Evolutionary conservation across 2,329 filamentous ascomycete genomes (phyloP), one percentile per base, ranked within the genome.

Genomic region (Alternaria infectoria): DNA sequence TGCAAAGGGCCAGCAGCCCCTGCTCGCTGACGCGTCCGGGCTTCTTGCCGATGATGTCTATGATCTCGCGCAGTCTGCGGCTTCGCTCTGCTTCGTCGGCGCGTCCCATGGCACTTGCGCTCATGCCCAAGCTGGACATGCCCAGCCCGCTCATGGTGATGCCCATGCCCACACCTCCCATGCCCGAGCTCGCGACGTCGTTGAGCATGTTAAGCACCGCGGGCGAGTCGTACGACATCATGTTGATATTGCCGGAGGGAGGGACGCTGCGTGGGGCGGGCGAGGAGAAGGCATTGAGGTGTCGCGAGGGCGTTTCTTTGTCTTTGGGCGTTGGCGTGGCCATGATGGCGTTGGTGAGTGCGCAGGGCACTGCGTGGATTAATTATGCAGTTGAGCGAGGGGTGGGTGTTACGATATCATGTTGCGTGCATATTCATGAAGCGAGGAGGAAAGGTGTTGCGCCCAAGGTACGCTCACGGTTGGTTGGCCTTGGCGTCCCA

Each of bases 1-100:
- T 86, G 9, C 89, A 90, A 28, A 95, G 81, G 57, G 91, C 85
- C 76, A 91, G 89, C n/a, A 96, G 83, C 3, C 91, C 91, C 28
- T 91, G 88, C 72, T 92, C 90, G 69, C 91, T 92, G 40, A 95
- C 88, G 44, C 89, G 82, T 5, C 90, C 90, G 66, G 89, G 91
- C 73, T 86, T 90, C 65, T 85, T 87, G 15, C 87, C 89, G 61
- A 94, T 89, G 69, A 82, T 89, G 46, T 88, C 87, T 67, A 93
- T 88, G 12, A 87, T 91, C 59, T 82, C 83, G 47, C 88, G 89
- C 32, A 85, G 88, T 56, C 82, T 82, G 52, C 81, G 79, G 67
- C 81, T 79, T 67, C 83, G 76, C 69, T 87, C 86, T 49, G 86
- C 85, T 61, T 87, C 86, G 66, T 86, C 85, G 55, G 82, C 81